Evolutionary conservation across 2,329 filamentous ascomycete genomes (phyloP).

Genomic region (Endoconidiophora laricicola): DNA sequence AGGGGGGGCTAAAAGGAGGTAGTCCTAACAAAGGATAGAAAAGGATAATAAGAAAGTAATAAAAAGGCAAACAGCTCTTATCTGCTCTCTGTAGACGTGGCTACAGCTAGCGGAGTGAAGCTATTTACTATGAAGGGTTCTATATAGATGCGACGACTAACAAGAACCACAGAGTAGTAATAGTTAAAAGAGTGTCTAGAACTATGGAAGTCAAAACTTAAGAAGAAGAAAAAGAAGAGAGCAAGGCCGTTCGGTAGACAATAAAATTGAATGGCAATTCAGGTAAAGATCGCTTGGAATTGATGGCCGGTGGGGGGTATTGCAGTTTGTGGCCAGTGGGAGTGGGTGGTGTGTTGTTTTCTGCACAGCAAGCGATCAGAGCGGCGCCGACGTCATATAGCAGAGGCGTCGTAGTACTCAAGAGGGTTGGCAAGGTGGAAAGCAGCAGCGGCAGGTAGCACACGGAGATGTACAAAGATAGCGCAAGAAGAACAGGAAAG

Average conservation of each 20-base stretch:
- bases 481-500: not conserved
- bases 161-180: constrained; percentile 4
- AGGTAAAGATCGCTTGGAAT: too few relatives aligned
- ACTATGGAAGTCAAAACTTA: not conserved
- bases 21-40: not conserved
- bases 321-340: too few relatives aligned
- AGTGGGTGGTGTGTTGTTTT: too few relatives aligned
- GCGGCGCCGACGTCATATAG: too few relatives aligned
- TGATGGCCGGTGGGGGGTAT: not conserved
- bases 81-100: not conserved
- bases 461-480: not conserved
- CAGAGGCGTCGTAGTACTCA: too few relatives aligned
- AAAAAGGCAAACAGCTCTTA: not conserved
- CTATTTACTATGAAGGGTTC: too few relatives aligned
- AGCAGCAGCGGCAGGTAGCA: too few relatives aligned
- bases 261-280: too few relatives aligned
- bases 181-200: not conserved
- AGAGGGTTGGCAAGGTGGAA: too few relatives aligned
- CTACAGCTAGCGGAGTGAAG: too few relatives aligned
- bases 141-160: not conserved
- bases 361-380: too few relatives aligned
- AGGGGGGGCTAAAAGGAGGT: not conserved
- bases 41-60: not conserved
- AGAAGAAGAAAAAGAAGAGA: constrained; percentile 8
- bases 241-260: too few relatives aligned